Conservation (phyloP, 2,329 filamentous ascomycete species). For the Diatrype stigma region DNA sequence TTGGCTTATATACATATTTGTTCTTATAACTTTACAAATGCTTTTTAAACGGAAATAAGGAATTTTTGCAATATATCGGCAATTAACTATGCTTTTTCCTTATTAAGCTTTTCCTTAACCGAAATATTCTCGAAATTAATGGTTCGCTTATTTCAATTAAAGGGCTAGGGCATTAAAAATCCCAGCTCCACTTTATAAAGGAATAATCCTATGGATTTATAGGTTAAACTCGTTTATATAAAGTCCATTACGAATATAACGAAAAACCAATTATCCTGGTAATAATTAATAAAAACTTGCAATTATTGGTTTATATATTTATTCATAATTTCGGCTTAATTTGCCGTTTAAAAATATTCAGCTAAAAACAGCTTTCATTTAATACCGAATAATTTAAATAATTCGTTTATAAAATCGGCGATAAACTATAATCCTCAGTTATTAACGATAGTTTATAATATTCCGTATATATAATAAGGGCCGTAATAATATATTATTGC, state of each 20-base stretch:
- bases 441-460: neutral
- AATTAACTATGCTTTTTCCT: too few species aligned
- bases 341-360: neutral
- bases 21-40: too few species aligned
- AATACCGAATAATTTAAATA: neutral
- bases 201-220: neutral
- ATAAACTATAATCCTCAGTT: neutral
- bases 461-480: neutral
- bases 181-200: neutral
- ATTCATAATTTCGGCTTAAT: neutral
- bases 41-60: too few species aligned
- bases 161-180: neutral
- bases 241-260: neutral
- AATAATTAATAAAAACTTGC: neutral
- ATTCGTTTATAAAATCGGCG: neutral
- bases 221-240: neutral
- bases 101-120: neutral
- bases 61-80: too few species aligned
- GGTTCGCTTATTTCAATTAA: neutral
- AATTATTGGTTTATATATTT: neutral
- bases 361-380: neutral
- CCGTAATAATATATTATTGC: neutral
- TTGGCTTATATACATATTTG: too few species aligned
- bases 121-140: neutral
- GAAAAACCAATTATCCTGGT: neutral